Conservation (phyloP, 306 rosid genomes). For the Acacia acuminata region DNA sequence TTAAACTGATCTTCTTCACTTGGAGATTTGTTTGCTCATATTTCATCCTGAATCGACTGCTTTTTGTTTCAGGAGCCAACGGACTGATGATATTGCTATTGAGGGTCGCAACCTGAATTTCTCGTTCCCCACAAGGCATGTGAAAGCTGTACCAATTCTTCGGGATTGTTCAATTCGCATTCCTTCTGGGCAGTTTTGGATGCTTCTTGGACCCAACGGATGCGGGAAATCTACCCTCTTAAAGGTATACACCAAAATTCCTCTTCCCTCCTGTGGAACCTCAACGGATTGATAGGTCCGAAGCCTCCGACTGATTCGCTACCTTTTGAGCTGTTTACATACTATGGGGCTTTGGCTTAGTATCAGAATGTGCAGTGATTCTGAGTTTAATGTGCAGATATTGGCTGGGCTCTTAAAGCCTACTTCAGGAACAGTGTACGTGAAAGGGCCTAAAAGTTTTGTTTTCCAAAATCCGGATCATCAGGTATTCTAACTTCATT, state of each 20-base stretch:
- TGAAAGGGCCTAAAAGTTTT: constrained; percentile 65
- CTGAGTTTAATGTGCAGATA: constrained; percentile 45
- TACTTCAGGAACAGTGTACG: constrained; percentile 55
- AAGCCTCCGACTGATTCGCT: neutral
- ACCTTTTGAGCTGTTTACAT: neutral
- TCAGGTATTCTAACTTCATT: constrained; percentile 45
- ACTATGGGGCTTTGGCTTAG: neutral
- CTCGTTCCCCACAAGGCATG: constrained; percentile 57
- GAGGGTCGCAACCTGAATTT: constrained; percentile 61
- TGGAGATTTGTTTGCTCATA: neutral
- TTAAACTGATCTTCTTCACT: neutral
- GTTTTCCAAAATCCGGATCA: constrained; percentile 91
- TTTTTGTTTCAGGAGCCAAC: constrained; percentile 37
- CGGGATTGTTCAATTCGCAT: constrained; percentile 72
- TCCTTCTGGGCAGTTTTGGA: constrained; percentile 88
- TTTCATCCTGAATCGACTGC: neutral
- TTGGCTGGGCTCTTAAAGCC: constrained; percentile 85
- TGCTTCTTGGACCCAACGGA: constrained; percentile 94
- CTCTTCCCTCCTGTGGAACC: neutral
- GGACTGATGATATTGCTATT: constrained; percentile 51
- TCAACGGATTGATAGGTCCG: too few relatives aligned
- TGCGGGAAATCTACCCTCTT: constrained; percentile 88
- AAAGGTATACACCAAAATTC: constrained; percentile 49
- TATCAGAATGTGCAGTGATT: neutral
- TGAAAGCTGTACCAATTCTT: constrained; percentile 53